Base-by-base conservation (phyloP, 176 grass and related monocot genomes). In the Oryza glaberrima region DNA sequence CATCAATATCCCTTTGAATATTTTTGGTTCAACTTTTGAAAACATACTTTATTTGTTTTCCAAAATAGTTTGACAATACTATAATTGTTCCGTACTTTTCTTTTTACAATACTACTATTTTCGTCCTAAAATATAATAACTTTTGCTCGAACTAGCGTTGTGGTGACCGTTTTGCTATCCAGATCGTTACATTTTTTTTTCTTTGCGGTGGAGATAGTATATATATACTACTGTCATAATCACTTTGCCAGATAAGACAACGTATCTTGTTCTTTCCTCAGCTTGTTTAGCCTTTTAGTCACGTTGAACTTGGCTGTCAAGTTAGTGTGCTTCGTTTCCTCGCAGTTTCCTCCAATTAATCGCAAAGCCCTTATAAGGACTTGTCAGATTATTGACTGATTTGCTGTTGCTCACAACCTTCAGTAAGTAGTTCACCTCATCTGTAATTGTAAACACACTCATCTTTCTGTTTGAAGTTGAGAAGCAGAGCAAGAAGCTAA, bases 261-360 rank as follows among this genome's bases (percentile, higher is more conserved):
- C 12, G 5, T 61, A 28, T 66, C 19, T 66, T 80, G 69, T 65
- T 38, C 1, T 80, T 11, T 73, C 9, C 13, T 41, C 13, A 66
- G 54, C 44, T 66, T 70, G 41, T 56, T 65, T 67, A 15, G 3
- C 1, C 34, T 43, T 54, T 65, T 60, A 20, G 3, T 0, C 44
- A 32, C 12, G 49, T 20, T 84, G 28, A 81, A 71, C 88, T 85
- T 82, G 83, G 66, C 63, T 72, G 54, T 54, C 77, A 90, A 28
- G 28, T 2, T 2, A 28, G 28, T 28, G 28, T 28, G 28, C 28
- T 2, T 44, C 23, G 5, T 52, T 82, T 85, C 73, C 78, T 75
- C 61, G n/a, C 45, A 2, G 34, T 77, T 82, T 90, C 88, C 51
- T 44, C 66, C 44, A 26, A 52, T 16, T 4, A 52, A 6, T 83